Percentiles rank a stretch among this genome's conserved stretches.
Evolutionary conservation across 2,329 filamentous ascomycete genomes (phyloP).

Genomic region (Plectosphaerella sp.): DNA sequence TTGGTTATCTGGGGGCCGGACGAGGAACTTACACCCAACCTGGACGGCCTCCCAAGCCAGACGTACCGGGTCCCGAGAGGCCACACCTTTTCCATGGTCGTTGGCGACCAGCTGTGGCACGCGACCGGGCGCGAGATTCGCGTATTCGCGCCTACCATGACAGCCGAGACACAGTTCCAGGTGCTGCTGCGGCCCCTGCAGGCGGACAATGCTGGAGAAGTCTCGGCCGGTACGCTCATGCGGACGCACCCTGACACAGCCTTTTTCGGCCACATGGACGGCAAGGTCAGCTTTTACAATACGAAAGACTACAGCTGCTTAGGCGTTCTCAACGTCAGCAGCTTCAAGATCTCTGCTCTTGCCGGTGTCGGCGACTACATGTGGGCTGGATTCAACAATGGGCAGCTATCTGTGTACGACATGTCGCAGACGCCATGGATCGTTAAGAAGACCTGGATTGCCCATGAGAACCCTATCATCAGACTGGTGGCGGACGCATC

Average conservation of each 20-base stretch:
- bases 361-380: constrained; percentile 75
- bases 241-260: constrained; percentile 72
- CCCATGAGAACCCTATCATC: constrained; percentile 78
- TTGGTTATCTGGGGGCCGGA: constrained; percentile 85
- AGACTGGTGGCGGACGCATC: constrained; percentile 74
- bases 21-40: constrained; percentile 63
- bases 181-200: constrained; percentile 67
- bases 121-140: constrained; percentile 83
- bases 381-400: constrained; percentile 94
- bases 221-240: constrained; percentile 77
- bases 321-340: constrained; percentile 78
- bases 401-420: constrained; percentile 91
- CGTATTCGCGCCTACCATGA: constrained; percentile 70
- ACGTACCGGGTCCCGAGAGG: constrained; percentile 75
- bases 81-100: constrained; percentile 83
- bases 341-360: constrained; percentile 91
- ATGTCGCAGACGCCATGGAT: constrained; percentile 77
- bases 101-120: constrained; percentile 83
- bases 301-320: constrained; percentile 70
- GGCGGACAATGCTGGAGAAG: constrained; percentile 73
- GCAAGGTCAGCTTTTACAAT: constrained; percentile 92
- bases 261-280: constrained; percentile 88
- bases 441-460: constrained; percentile 91
- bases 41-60: constrained; percentile 66
- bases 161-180: constrained; percentile 68